phyloP scores from a whole-genome alignment of 108 stramenopile species.

The Cylindrotheca fusiformis region DNA sequence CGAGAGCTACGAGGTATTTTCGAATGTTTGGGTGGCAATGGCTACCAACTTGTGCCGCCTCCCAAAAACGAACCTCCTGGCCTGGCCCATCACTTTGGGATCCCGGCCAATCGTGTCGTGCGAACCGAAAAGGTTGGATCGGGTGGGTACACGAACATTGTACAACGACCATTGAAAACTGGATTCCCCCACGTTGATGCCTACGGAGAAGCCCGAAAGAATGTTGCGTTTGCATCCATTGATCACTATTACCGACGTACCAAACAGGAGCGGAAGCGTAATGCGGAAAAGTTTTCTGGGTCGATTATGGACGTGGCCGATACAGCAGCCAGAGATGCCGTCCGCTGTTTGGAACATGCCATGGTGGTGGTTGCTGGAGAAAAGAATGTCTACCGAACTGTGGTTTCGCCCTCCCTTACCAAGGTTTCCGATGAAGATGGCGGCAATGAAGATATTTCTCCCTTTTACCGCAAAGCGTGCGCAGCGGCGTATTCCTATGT shows the following conservation, averaged over 20 bases:
- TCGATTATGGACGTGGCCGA: conserved; percentile 52
- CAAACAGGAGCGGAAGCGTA: conserved; percentile 65
- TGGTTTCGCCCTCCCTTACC: conserved; percentile 61
- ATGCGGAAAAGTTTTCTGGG: conserved; percentile 34
- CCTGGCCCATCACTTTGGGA: conserved; percentile 39
- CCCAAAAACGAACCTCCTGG: conserved; percentile 49
- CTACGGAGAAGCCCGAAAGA: conserved; percentile 78
- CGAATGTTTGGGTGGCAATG: conserved; percentile 78
- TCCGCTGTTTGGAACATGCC: conserved; percentile 83
- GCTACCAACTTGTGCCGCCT: conserved; percentile 35
- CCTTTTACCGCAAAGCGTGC: conserved; percentile 65
- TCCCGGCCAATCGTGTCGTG: conserved; percentile 55
- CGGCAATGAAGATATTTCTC: conserved; percentile 48
- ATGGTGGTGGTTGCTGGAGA: conserved; percentile 77
- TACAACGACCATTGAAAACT: conserved; percentile 42
- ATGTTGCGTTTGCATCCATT: conserved; percentile 56
- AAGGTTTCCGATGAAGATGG: conserved; percentile 41
- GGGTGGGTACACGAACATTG: conserved; percentile 61
- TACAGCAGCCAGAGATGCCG: conserved; percentile 76
- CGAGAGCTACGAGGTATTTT: conserved; percentile 82
- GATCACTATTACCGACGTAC: conserved; percentile 72
- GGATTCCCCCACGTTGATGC: conserved; percentile 84
- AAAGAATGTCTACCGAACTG: conserved; percentile 72
- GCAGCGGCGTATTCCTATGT: conserved; percentile 69
- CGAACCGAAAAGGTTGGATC: conserved; percentile 85